A percentile compares a stretch with the other conserved stretches of the same genome.
Conservation (phyloP, 169 alveolate genomes). For the Plasmodium blacklocki region DNA sequence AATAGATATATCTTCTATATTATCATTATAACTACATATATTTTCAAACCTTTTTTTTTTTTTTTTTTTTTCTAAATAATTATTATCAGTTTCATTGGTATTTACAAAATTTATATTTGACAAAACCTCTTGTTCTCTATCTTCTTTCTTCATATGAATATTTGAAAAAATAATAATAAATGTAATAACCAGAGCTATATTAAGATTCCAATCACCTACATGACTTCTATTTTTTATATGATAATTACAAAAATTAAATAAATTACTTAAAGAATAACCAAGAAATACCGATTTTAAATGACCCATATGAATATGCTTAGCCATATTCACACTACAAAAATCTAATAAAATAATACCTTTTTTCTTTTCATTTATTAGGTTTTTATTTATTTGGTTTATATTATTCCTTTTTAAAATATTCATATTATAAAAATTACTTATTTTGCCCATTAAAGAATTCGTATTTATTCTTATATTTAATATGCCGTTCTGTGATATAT, state of each 20-base stretch:
- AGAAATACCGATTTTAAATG: slow-evolving; percentile 83
- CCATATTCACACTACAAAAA: slow-evolving; percentile 84
- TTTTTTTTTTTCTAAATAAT: neutral
- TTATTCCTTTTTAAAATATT: neutral
- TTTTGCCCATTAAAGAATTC: neutral
- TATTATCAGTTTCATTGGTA: neutral
- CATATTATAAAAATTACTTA: neutral
- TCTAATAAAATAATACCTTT: slow-evolving; percentile 76
- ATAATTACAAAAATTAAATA: slow-evolving; percentile 76
- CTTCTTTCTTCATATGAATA: neutral
- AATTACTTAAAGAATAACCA: slow-evolving; percentile 82
- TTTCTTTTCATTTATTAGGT: neutral
- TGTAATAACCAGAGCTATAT: slow-evolving; percentile 37
- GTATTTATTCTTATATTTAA: slow-evolving; percentile 26
- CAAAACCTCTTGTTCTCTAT: neutral
- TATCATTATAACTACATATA: neutral
- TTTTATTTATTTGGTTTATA: neutral
- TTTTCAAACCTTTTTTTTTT: neutral
- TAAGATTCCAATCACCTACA: slow-evolving; percentile 83
- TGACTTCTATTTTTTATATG: slow-evolving; percentile 80
- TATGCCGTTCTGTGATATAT: slow-evolving; percentile 21
- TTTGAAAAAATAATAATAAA: slow-evolving; percentile 33
- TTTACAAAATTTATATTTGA: neutral
- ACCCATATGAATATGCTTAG: slow-evolving; percentile 85
- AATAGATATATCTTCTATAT: neutral